A percentile compares a stretch with the other conserved stretches of the same genome.
Conservation (phyloP, 106 monocot genomes). For the Alisma plantagoaquatica region DNA sequence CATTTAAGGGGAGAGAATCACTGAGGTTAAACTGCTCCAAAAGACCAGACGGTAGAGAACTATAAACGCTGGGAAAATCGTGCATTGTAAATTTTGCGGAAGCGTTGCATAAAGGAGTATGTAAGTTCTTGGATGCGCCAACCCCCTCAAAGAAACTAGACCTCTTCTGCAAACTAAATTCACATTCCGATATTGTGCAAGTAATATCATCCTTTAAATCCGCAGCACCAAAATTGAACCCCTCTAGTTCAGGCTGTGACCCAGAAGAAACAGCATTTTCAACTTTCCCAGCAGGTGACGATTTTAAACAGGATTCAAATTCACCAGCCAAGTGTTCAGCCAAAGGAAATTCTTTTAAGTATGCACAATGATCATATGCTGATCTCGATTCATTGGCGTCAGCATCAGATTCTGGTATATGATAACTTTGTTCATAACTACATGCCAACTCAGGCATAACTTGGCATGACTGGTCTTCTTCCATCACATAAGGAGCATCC, state of each 20-base stretch:
- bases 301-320: too few species aligned
- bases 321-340: too few species aligned
- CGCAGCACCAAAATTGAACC: constrained; percentile 30
- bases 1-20: constrained; percentile 9
- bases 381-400: too few species aligned
- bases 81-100: constrained; percentile 24
- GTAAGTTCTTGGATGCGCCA: constrained; percentile 15
- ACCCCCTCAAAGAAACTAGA: constrained; percentile 23
- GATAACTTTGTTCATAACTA: too few species aligned
- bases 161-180: too few species aligned
- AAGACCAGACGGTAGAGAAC: constrained; percentile 29
- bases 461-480: too few species aligned
- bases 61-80: constrained; percentile 19
- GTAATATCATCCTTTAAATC: constrained; percentile 5
- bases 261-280: constrained; percentile 5
- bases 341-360: too few species aligned
- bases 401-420: too few species aligned
- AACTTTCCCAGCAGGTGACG: background rate
- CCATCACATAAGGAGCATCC: too few species aligned
- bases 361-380: too few species aligned
- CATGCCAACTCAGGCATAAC: too few species aligned
- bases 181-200: too few species aligned
- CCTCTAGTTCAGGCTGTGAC: constrained; percentile 40
- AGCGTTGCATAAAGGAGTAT: constrained; percentile 7
- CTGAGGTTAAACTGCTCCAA: constrained; percentile 15